Evolutionary conservation across 352 stramenopile genomes (phyloP), one percentile per base, ranked within the genome.

Genomic region (Phytophthora litchii): DNA sequence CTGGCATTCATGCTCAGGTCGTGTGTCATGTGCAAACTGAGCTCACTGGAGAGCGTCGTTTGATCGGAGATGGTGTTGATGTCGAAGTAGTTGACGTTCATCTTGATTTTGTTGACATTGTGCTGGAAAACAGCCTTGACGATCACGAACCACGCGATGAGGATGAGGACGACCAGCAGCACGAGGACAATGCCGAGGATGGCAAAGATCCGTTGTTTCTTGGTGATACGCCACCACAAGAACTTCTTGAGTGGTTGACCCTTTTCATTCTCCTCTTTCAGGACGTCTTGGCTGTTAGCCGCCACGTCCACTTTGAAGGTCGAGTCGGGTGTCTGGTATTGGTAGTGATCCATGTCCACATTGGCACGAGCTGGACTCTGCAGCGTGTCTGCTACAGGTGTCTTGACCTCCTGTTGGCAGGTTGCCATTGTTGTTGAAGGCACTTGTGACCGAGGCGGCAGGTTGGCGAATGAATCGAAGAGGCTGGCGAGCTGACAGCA

Each of bases 31-130:
- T 59, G 76, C 3, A 91, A 40, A 35, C 79, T 88, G 17, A 91
- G 40, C 25, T 85, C 65, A 16, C 83, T 78, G 20, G 53, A 72
- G 34, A 86, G 58, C 14, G 50, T 69, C 14, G 62, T 67, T 34
- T 79, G 70, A 21, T 75, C 71, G 12, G 65, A 48, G 20, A 89
- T 66, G n/a, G 53, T 12, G 47, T 79, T 72, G 60, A 91, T 81
- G 63, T 91, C 82, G 23, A 91, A 55, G 57, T 84, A 81, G 68
- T 89, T 91, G 58, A 89, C 64, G 14, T 38, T 60, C 52, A 91
- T 61, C 29, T 78, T 41, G 47, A 89, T 80, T 35, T 87, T 72
- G 63, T 91, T 56, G 36, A 76, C 70, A 46, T 81, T 78, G 40
- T 70, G 63, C 58, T 91, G 78, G 68, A 88, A 87, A 11, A 89